These are phyloP conservation scores for Wickerhamiella australiensis DNA, from an alignment of 805 yeast genomes.

Conservation along the genomic window DNA sequence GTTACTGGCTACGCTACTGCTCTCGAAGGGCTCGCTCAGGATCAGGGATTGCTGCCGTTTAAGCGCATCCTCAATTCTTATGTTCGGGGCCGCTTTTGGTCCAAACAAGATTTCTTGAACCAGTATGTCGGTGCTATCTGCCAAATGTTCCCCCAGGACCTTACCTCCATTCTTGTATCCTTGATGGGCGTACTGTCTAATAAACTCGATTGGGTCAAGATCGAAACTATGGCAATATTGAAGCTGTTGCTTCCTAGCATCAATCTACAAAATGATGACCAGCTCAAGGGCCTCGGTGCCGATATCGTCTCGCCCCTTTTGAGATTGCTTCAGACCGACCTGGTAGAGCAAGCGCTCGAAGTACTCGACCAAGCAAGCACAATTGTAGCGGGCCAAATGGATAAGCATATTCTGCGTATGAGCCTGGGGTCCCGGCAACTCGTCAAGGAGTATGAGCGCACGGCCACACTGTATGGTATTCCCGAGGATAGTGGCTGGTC, in stretches of 20 bases:
- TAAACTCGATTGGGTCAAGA: constrained; percentile 62
- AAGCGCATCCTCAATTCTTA: constrained; percentile 66
- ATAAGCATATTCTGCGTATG: constrained; percentile 83
- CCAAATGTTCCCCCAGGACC: constrained; percentile 55
- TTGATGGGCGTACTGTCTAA: constrained; percentile 71
- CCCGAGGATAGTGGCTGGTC: constrained; percentile 98
- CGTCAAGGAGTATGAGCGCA: constrained; percentile 68
- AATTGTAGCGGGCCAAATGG: constrained; percentile 84
- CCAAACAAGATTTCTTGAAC: constrained; percentile 77
- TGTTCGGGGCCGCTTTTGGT: constrained; percentile 66
- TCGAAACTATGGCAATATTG: constrained; percentile 66
- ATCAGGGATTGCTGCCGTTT: constrained; percentile 25
- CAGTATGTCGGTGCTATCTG: constrained; percentile 68
- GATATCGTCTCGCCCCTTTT: constrained; percentile 85
- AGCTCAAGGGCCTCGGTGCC: constrained; percentile 80
- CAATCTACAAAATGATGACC: constrained; percentile 59
- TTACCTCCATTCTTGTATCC: constrained; percentile 63
- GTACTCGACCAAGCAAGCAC: constrained; percentile 75
- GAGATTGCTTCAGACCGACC: constrained; percentile 66
- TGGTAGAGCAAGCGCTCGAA: constrained; percentile 77
- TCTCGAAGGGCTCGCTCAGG: constrained; percentile 36
- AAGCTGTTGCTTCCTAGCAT: constrained; percentile 64
- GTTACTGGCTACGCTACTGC: constrained; percentile 32
- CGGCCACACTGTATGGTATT: constrained; percentile 84
- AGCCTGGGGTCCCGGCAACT: constrained; percentile 73